Evolutionary conservation across 2,329 filamentous ascomycete species (phyloP), one percentile per base, ranked within the genome.

Genomic region (Penicillium glabrum): DNA sequence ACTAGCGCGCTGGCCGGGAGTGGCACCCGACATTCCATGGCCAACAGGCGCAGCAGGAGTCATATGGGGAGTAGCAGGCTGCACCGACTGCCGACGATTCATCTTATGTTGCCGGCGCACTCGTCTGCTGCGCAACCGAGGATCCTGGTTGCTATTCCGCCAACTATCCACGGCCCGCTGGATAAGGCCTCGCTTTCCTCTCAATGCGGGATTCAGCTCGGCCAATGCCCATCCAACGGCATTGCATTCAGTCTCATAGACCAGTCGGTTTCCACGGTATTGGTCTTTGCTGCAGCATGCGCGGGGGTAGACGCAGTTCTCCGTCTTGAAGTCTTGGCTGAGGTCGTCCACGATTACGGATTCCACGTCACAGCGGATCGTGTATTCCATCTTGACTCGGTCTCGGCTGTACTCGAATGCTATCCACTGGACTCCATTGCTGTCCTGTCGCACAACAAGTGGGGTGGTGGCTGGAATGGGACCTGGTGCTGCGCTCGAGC

Each of bases 171-270:
- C 95, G 2, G 95, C 95, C 63, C 95, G 86, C 79, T 99, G 95
- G 66, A 99, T 99, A 58, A 99, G 82, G 8, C 95, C 95, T 66
- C 95, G 86, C 82, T 98, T 98, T 65, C 93, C 93, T 61, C 93
- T 87, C 58, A 98, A 83, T 56, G 90, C 89, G 8, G 92, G 88
- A 74, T 99, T 99, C 53, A 99, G 80, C 71, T 98, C 89, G 2
- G 95, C 95, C 64, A 99, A 79, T 13, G 93, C 93, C 95, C 95
- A 99, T n/a, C 95, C 95, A n/a, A 99, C 95, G 0, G 92, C 91
- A 78, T 99, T 99, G 83, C 95, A 99, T 78, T 99, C 95, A 16
- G 91, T 97, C 80, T 99, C 95, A 75, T 99, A 99, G 66, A 95
- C 90, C 65, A 97, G 80, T 16, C 95, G 89, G 74, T 99, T 99